Evolutionary conservation across 257 asterid genomes (phyloP).

Genomic region (Misopates orontium): DNA sequence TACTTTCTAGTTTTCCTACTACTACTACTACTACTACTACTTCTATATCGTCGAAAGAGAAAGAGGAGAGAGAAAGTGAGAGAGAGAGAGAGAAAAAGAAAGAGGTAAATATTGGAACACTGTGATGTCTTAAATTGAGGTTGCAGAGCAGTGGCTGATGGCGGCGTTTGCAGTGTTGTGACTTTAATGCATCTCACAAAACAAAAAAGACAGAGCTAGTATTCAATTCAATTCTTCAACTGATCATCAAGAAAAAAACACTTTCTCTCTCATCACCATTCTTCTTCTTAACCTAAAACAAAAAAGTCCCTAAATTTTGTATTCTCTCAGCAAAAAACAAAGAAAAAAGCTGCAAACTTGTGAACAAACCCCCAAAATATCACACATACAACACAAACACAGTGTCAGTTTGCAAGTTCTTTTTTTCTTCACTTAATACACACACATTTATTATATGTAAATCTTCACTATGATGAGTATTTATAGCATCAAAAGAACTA

Average conservation of each 20-base stretch:
- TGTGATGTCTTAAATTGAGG: conserved; percentile 80
- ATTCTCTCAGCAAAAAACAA: not conserved
- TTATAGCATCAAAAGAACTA: conserved; percentile 1
- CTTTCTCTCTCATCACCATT: conserved; percentile 12
- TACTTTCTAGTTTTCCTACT: too few relatives aligned
- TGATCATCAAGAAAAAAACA: conserved; percentile 20
- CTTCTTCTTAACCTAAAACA: conserved; percentile 35
- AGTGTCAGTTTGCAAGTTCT: too few relatives aligned
- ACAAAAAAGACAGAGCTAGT: not conserved
- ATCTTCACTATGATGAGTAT: not conserved
- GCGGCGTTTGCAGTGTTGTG: conserved; percentile 96
- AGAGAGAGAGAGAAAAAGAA: conserved; percentile 27
- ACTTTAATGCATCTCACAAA: conserved; percentile 55
- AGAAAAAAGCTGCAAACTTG: conserved; percentile 38
- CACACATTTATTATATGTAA: too few relatives aligned
- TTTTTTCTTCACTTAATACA: too few relatives aligned
- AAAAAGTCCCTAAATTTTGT: conserved; percentile 38
- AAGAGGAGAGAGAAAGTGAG: conserved; percentile 24
- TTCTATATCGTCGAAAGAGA: conserved; percentile 21
- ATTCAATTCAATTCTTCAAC: not conserved
- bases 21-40: too few relatives aligned
- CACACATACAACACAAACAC: too few relatives aligned
- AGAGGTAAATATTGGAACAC: too few relatives aligned
- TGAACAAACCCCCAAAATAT: conserved; percentile 32
- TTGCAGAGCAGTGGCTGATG: conserved; percentile 64